These are phyloP conservation scores for Quercus rubra DNA, from an alignment of 306 rosid species.

Conservation along the genomic window DNA sequence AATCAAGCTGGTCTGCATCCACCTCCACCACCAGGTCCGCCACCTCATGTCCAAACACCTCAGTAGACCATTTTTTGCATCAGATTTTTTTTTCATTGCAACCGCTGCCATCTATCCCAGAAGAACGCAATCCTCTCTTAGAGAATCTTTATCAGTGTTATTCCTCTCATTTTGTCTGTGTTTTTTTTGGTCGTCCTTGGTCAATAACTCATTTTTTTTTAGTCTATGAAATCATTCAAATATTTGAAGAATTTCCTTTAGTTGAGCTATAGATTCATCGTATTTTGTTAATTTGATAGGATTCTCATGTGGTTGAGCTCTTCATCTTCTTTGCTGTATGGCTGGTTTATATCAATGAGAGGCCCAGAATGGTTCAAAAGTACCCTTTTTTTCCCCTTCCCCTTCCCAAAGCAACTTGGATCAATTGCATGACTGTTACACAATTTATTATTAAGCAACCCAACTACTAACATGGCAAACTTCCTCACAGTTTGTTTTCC, in stretches of 20 bases:
- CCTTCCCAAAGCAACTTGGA: background rate
- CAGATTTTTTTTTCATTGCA: background rate
- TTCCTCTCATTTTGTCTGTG: background rate
- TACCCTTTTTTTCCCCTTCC: background rate
- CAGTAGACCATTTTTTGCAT: conserved; percentile 34
- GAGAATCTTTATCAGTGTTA: background rate
- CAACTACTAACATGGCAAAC: background rate
- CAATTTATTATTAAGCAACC: background rate
- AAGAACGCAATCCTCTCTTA: background rate
- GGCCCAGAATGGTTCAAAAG: background rate
- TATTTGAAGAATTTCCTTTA: background rate
- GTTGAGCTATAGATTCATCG: background rate
- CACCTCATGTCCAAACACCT: conserved; percentile 54
- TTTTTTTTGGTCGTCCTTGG: background rate
- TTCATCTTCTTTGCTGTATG: background rate
- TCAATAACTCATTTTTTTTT: background rate
- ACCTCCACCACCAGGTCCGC: conserved; percentile 46
- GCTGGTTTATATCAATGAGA: background rate
- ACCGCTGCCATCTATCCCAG: background rate
- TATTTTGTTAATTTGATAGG: background rate
- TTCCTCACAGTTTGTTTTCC: too few relatives aligned
- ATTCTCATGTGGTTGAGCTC: background rate
- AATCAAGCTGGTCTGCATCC: conserved; percentile 80
- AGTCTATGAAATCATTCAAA: background rate
- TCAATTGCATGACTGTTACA: background rate